These are phyloP conservation scores for Camellia lanceoleosa DNA, from an alignment of 148 eudicot genomes.

Conservation along the genomic window DNA sequence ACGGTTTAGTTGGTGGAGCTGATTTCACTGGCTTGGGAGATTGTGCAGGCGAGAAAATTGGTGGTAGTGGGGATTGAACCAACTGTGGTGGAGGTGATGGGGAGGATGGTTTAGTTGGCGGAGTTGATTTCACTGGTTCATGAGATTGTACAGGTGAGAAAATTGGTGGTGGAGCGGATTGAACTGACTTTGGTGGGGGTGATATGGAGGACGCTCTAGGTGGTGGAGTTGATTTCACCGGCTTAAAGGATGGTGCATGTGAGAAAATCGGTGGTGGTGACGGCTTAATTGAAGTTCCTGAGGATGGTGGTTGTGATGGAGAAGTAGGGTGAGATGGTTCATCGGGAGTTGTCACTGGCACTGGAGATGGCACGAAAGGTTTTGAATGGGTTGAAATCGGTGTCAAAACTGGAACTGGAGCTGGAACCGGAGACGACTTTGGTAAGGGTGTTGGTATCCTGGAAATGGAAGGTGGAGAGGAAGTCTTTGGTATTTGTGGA, in stretches of 20 bases:
- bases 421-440: not conserved
- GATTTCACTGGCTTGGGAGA: not conserved
- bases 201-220: no score
- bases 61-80: constrained; percentile 13
- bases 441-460: constrained; percentile 18
- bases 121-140: not conserved
- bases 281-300: not conserved
- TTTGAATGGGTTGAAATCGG: constrained; percentile 1
- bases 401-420: constrained; percentile 5
- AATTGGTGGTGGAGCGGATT: no score
- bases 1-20: not conserved
- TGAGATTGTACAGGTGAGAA: no score
- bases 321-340: not conserved
- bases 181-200: not conserved
- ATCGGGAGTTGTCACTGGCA: not conserved
- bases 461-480: constrained; percentile 18
- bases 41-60: constrained; percentile 9
- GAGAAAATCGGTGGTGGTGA: no score
- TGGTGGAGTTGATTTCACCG: no score
- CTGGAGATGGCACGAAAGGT: constrained; percentile 5
- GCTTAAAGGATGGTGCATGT: no score
- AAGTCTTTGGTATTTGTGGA: constrained; percentile 2
- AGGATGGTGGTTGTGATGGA: not conserved
- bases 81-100: constrained; percentile 7
- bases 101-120: not conserved